Conservation (phyloP, 495 filamentous ascomycete genomes). For the Penicillium goetzii region DNA sequence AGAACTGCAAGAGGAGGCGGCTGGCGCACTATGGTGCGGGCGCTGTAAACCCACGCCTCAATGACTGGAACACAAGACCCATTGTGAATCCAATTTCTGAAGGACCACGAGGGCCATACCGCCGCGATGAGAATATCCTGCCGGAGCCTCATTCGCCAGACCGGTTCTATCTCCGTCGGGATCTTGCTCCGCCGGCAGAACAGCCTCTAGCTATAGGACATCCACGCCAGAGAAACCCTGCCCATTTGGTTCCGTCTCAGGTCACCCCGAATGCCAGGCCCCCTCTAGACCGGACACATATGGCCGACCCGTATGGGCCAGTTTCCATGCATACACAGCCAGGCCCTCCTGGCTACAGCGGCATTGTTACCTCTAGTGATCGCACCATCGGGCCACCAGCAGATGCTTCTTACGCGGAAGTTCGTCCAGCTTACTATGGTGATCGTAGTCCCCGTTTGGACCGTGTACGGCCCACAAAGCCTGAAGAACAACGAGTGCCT, state of each 20-base stretch:
- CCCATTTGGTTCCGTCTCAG: constrained; percentile 16
- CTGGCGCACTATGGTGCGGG: constrained; percentile 30
- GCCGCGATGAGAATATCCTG: constrained; percentile 26
- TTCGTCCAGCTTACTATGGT: constrained; percentile 25
- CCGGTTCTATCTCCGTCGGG: constrained; percentile 29
- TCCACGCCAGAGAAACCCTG: constrained; percentile 21
- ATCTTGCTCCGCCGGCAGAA: constrained; percentile 25
- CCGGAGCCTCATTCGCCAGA: constrained; percentile 28
- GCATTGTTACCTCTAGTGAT: constrained; percentile 24
- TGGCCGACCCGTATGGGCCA: constrained; percentile 22
- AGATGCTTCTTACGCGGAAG: constrained; percentile 17
- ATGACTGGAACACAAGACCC: constrained; percentile 23
- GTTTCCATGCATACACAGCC: constrained; percentile 14
- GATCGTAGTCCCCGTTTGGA: constrained; percentile 28
- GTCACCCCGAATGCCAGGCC: constrained; percentile 24
- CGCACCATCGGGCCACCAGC: constrained; percentile 20
- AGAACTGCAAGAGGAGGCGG: constrained; percentile 40
- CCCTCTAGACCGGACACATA: constrained; percentile 23
- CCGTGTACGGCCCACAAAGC: constrained; percentile 17
- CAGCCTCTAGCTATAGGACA: constrained; percentile 23
- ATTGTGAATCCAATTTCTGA: constrained; percentile 22
- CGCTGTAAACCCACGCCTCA: constrained; percentile 14
- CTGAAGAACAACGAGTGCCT: constrained; percentile 17
- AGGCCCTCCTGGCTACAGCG: constrained; percentile 20
- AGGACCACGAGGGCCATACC: constrained; percentile 27